Percentiles rank a stretch among this genome's conserved stretches.
Conservation (phyloP, 2,329 filamentous ascomycete genomes). For the Ophiocordyceps polyrhachis-furcata region DNA sequence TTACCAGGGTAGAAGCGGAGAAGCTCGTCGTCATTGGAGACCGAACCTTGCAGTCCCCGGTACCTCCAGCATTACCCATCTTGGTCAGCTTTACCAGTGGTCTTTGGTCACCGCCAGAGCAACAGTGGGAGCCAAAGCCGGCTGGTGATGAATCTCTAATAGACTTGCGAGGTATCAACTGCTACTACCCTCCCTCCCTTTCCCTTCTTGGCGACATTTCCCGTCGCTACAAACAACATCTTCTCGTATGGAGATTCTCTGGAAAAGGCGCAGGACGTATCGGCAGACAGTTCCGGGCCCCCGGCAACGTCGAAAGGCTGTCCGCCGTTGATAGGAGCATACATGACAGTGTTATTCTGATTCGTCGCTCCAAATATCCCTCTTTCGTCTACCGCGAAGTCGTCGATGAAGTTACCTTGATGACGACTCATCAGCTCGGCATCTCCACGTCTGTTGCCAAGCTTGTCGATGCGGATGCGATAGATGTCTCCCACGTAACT, state of each 20-base stretch:
- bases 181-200: not conserved
- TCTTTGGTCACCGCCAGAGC: too few species aligned
- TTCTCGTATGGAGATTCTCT: not conserved
- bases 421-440: not conserved
- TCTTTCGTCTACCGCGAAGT: not conserved
- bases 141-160: too few species aligned
- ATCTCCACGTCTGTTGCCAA: not conserved
- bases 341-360: not conserved
- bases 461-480: not conserved
- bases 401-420: not conserved
- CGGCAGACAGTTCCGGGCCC: not conserved
- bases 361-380: not conserved
- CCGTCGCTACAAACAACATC: not conserved
- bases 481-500: not conserved
- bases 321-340: not conserved
- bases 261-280: not conserved
- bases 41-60: too few species aligned
- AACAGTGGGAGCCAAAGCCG: too few species aligned
- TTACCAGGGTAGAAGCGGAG: too few species aligned
- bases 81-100: too few species aligned
- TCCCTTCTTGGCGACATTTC: not conserved
- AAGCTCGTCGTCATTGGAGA: too few species aligned
- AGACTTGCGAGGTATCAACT: not conserved
- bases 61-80: too few species aligned
- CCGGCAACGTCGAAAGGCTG: not conserved